Evolutionary conservation across 139 green algal genomes (phyloP).

Genomic region (Tetraselmis chui): DNA sequence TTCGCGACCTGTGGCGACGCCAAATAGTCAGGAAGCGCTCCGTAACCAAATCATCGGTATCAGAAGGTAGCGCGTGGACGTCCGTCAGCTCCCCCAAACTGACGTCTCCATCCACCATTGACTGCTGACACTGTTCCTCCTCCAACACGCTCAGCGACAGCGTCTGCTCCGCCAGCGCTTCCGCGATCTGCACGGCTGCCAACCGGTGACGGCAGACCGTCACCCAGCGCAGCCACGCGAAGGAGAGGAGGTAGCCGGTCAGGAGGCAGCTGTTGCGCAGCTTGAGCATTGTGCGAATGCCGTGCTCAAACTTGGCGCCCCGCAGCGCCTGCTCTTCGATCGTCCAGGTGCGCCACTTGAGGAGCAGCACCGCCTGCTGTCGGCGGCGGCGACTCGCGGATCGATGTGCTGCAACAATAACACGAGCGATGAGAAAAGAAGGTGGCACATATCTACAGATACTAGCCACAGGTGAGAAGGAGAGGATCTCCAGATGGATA

Average conservation of each 20-base stretch:
- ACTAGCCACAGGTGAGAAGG: too few relatives aligned
- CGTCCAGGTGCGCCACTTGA: background rate
- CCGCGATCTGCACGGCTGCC: background rate
- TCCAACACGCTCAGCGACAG: too few relatives aligned
- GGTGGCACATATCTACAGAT: too few relatives aligned
- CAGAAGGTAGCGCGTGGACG: too few relatives aligned
- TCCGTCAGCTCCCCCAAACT: background rate
- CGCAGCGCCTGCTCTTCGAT: background rate
- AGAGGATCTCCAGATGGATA: too few relatives aligned
- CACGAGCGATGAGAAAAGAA: too few relatives aligned
- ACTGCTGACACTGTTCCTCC: background rate
- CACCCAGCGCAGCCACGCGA: background rate
- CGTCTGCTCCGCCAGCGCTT: too few relatives aligned
- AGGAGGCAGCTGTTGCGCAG: background rate
- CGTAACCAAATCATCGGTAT: background rate
- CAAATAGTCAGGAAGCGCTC: background rate
- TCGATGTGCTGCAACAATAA: too few relatives aligned
- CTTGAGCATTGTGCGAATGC: background rate
- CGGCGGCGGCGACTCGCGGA: too few relatives aligned
- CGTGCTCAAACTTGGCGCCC: background rate
- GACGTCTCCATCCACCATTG: background rate
- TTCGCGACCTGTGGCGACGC: too few relatives aligned
- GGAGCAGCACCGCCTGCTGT: background rate
- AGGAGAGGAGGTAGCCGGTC: background rate
- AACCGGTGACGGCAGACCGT: background rate